Base-by-base conservation (phyloP, 345 rosid species). In the Rhodamnia argentea region DNA sequence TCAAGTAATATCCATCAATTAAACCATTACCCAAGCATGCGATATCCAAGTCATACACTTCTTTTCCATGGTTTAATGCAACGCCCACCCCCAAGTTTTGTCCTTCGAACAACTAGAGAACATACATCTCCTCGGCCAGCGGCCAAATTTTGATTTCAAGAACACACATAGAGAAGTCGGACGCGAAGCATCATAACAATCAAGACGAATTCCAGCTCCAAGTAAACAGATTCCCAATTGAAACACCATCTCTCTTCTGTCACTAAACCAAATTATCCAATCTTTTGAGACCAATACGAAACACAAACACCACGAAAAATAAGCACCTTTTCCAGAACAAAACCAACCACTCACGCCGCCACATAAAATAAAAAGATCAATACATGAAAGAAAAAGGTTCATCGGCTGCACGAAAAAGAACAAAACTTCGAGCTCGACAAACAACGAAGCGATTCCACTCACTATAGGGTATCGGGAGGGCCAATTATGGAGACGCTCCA, bases 391-490 rank as follows among this genome's bases (percentile, higher is more conserved):
- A 8, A 82, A 82, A 5, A 37, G 3, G 1, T 23, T 13, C 58
- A 32, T 83, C 85, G 10, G 56, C 70, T 55, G 37, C 44, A 83
- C 50, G 0, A 47, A 10, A 58, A n/a, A 29, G 23, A 22, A 26
- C 55, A 58, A 60, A 47, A 23, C 13, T 53, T 47, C 52, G 10
- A 56, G 64, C 3, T 24, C 85, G 22, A 16, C 76, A 42, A 60
- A 56, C 59, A 52, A 20, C 26, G 6, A 75, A 37, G 85, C 37
- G 83, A 85, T 27, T 70, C 78, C 78, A 87, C 89, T 83, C 57
- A 96, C 99, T 96, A 97, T 57, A 95, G 95, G 29, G 99, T 97
- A 87, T 97, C 99, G 5, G 99, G 98, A 20, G 99, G 99, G 54
- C 99, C 99, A 87, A 97, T 97, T 85, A 97, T 90, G 82, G 98